phyloP scores from a whole-genome alignment of 495 filamentous ascomycete species.

The Podospora comata region DNA sequence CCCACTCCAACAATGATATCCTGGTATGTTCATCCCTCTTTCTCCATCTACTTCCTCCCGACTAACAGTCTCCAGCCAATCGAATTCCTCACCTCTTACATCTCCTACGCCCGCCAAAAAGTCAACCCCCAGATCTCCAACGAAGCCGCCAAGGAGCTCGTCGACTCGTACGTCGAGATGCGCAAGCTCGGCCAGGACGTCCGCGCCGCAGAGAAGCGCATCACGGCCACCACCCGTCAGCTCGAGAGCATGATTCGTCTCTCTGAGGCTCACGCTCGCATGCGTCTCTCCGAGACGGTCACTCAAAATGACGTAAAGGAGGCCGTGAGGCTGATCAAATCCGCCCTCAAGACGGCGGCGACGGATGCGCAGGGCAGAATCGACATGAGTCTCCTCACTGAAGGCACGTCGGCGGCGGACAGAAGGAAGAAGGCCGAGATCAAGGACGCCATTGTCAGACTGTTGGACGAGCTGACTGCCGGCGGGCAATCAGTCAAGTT shows the following conservation, averaged over 20 bases:
- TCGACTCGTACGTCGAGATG: slow-evolving; percentile 89
- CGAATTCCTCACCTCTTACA: slow-evolving; percentile 94
- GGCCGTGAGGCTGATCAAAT: slow-evolving; percentile 86
- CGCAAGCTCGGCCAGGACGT: slow-evolving; percentile 94
- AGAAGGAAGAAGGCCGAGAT: slow-evolving; percentile 75
- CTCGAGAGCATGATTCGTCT: slow-evolving; percentile 97
- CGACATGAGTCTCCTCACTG: slow-evolving; percentile 92
- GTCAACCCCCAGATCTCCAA: slow-evolving; percentile 76
- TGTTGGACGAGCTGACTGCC: slow-evolving; percentile 75
- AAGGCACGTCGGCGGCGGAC: slow-evolving; percentile 83
- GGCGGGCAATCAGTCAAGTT: slow-evolving; percentile 69
- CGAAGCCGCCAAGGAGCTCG: slow-evolving; percentile 74
- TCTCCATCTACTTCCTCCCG: slow-evolving; percentile 8
- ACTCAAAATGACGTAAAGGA: slow-evolving; percentile 82
- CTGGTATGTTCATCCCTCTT: slow-evolving; percentile 55
- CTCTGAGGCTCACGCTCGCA: slow-evolving; percentile 93
- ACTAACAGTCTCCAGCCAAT: slow-evolving; percentile 58
- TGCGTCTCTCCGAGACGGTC: slow-evolving; percentile 77
- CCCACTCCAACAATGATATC: slow-evolving; percentile 63
- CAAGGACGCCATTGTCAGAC: slow-evolving; percentile 68
- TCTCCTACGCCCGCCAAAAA: slow-evolving; percentile 90
- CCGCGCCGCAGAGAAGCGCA: slow-evolving; percentile 86
- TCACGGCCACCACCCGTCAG: slow-evolving; percentile 94
- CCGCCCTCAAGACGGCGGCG: slow-evolving; percentile 93
- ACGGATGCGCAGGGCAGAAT: slow-evolving; percentile 94